These are phyloP conservation scores for Pseudogymnoascus sp. DNA, from an alignment of 2,329 filamentous ascomycete genomes.

Conservation along the genomic window DNA sequence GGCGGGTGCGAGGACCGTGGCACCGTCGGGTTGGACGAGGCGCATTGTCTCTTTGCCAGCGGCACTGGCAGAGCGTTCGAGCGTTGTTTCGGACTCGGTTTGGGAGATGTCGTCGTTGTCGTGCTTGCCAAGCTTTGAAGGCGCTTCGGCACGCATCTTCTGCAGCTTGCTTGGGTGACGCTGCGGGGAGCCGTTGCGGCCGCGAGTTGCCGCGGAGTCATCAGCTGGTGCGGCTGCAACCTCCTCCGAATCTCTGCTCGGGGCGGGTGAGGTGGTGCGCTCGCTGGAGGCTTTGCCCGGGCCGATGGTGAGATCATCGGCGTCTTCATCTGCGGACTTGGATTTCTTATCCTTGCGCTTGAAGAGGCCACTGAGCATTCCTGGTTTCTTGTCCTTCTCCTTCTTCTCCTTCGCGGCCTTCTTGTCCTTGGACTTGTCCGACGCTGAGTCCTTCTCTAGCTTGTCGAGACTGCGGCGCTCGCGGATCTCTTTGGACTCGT, in stretches of 20 bases:
- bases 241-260: conserved; percentile 28
- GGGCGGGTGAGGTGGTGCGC: conserved; percentile 27
- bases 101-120: conserved; percentile 16
- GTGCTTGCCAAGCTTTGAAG: conserved; percentile 21
- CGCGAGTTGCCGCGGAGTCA: conserved; percentile 18
- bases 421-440: conserved; percentile 63
- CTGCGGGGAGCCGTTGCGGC: conserved; percentile 32
- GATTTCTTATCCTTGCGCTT: conserved; percentile 39
- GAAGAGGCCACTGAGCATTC: conserved; percentile 57
- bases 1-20: background rate
- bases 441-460: conserved; percentile 57
- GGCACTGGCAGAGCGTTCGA: conserved; percentile 21
- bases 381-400: conserved; percentile 40
- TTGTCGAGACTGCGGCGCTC: conserved; percentile 65
- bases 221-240: conserved; percentile 18
- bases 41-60: conserved; percentile 21
- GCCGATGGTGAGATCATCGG: conserved; percentile 23
- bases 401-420: conserved; percentile 62
- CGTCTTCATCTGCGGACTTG: conserved; percentile 43
- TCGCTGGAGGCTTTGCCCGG: conserved; percentile 34
- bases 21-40: conserved; percentile 11
- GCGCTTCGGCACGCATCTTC: conserved; percentile 42
- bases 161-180: conserved; percentile 60
- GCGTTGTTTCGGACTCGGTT: conserved; percentile 21
- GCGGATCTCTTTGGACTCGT: conserved; percentile 42